Evolutionary conservation across 1,284 basidiomycete genomes (phyloP), one percentile per base, ranked within the genome.

Genomic region (Agaricales sp.): DNA sequence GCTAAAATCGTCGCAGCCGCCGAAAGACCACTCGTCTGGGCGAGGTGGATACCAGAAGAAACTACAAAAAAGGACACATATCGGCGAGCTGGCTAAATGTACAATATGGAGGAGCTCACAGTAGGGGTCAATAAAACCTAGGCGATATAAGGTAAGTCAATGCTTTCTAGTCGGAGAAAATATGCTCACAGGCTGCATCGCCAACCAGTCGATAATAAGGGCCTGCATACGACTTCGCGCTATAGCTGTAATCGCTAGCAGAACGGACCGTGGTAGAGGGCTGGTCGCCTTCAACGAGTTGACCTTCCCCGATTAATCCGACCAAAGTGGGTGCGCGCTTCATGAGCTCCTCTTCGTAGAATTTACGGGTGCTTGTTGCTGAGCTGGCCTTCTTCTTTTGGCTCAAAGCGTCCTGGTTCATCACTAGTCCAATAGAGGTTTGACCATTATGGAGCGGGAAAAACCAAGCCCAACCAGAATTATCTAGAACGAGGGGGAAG

Each of bases 121-220:
- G n/a, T n/a, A n/a, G n/a, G n/a, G n/a, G n/a, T 81, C 78, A 49
- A 81, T 80, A 59, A 81, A 80, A 1, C 77, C 75, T 51, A 72
- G 77, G 0, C n/a, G n/a, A n/a, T n/a, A n/a, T 80, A 78, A 54
- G 82, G 80, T 1, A 80, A 78, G 13, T 75, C 66, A 12, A 81
- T 62, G 43, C 79, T n/a, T n/a, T n/a, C n/a, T n/a, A n/a, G n/a
- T n/a, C 68, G 53, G 67, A 79, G 2, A 66, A 63, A 8, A 35
- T 11, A 35, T 11, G n/a, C 30, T 35, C 30, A 35, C 30, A 35
- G n/a, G 30, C 30, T n/a, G 30, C 30, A 35, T 35, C 30, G 11
- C 30, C 30, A 8, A 35, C 30, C 30, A 35, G n/a, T n/a, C 30
- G 30, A 35, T 35, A 35, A 8, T n/a, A 8, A 6, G 65, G 59